phyloP scores from a whole-genome alignment of 495 filamentous ascomycete species.

The Penicillium robsamsonii region DNA sequence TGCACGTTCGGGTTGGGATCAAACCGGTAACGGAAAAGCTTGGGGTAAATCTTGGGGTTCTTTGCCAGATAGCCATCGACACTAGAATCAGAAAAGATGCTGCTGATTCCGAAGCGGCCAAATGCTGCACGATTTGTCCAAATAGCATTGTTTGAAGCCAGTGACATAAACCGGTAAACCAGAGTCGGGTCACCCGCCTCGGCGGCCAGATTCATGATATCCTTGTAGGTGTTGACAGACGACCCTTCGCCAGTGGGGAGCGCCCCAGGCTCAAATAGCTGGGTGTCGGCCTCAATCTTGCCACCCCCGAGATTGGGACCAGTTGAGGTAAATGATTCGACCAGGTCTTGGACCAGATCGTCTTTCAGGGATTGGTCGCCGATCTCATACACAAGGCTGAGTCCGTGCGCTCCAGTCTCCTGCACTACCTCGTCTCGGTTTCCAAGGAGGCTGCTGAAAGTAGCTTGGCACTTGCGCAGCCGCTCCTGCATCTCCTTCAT shows the following conservation, averaged over 20 bases:
- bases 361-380: constrained; percentile 77
- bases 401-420: constrained; percentile 87
- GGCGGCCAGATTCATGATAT: constrained; percentile 88
- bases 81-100: constrained; percentile 83
- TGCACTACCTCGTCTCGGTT: constrained; percentile 92
- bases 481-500: constrained; percentile 65
- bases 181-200: constrained; percentile 93
- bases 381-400: constrained; percentile 88
- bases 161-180: constrained; percentile 95
- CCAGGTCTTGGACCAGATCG: constrained; percentile 79
- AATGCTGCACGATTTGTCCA: constrained; percentile 96
- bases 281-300: constrained; percentile 81
- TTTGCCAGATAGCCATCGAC: constrained; percentile 64
- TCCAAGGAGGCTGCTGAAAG: constrained; percentile 81
- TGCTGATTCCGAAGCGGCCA: constrained; percentile 88
- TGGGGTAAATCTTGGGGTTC: constrained; percentile 92
- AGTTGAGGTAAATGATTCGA: constrained; percentile 80
- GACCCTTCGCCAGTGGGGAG: constrained; percentile 87
- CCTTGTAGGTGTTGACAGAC: constrained; percentile 89
- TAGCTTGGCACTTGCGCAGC: constrained; percentile 75
- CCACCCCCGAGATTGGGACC: constrained; percentile 63
- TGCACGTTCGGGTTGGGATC: constrained; percentile 92
- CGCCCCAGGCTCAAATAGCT: constrained; percentile 91
- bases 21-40: constrained; percentile 89
- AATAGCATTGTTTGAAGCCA: constrained; percentile 89